Conservation (phyloP, 1,284 basidiomycete species). For the Pterulicium gracile region DNA sequence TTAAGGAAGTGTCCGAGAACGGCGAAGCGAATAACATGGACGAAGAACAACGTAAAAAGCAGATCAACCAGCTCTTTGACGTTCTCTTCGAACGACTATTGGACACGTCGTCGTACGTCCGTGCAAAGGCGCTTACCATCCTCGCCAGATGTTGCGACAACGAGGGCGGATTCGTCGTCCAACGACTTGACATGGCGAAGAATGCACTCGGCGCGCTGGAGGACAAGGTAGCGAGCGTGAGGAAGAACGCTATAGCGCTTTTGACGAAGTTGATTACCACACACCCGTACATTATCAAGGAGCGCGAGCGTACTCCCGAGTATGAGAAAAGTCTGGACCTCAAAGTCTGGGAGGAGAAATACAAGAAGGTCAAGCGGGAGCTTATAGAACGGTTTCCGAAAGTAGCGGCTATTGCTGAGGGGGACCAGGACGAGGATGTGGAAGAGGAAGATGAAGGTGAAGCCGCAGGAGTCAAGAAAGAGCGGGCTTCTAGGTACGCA, state of each 20-base stretch:
- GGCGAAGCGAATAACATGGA: constrained; percentile 44
- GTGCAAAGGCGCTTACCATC: constrained; percentile 77
- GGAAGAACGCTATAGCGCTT: constrained; percentile 77
- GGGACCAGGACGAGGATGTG: constrained; percentile 26
- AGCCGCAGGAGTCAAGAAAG: constrained; percentile 18
- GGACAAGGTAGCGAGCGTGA: constrained; percentile 85
- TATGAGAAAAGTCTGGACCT: constrained; percentile 65
- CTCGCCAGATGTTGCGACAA: constrained; percentile 67
- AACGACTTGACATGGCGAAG: constrained; percentile 68
- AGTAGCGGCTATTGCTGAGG: constrained; percentile 46
- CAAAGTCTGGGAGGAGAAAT: constrained; percentile 67
- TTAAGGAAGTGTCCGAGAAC: constrained; percentile 61
- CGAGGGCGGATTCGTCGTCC: constrained; percentile 78
- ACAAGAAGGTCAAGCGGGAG: constrained; percentile 56
- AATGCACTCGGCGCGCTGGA: constrained; percentile 75
- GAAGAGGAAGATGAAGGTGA: constrained; percentile 14
- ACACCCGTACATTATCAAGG: constrained; percentile 89
- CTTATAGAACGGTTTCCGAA: constrained; percentile 44
- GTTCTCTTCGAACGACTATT: constrained; percentile 80
- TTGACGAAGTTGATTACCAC: constrained; percentile 75
- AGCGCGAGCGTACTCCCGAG: no score
- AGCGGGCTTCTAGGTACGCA: constrained; percentile 16
- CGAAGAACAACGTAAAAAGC: constrained; percentile 60
- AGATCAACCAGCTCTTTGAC: constrained; percentile 77
- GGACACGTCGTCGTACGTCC: constrained; percentile 87